Conservation (phyloP, 257 asterid species). For the Solanum microdontum region DNA sequence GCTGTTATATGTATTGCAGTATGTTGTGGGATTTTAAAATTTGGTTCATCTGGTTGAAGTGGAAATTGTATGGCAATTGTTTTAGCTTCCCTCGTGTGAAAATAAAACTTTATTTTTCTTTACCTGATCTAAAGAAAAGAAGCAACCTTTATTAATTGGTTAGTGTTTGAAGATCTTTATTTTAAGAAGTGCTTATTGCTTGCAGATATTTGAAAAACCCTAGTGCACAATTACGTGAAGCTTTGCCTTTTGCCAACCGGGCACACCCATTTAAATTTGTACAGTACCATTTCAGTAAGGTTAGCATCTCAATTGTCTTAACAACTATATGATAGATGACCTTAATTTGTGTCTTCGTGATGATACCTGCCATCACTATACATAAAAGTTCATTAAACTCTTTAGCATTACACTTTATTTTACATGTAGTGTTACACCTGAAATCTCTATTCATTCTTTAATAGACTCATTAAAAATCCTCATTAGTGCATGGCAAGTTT, state of each 20-base stretch:
- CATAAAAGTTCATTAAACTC: background rate
- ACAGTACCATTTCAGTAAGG: background rate
- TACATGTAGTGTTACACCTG: background rate
- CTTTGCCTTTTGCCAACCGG: background rate
- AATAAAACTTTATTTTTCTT: background rate
- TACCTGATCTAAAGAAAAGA: background rate
- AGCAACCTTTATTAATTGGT: background rate
- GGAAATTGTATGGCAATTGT: background rate
- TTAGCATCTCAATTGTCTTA: background rate
- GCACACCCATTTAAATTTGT: background rate
- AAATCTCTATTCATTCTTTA: background rate
- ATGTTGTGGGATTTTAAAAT: background rate
- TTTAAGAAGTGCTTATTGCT: background rate
- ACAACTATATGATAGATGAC: background rate
- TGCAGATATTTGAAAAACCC: background rate
- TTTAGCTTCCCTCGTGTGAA: background rate
- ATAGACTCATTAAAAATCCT: background rate
- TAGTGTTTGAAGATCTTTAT: background rate
- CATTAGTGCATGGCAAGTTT: background rate
- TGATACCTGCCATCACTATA: background rate
- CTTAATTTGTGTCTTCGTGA: background rate
- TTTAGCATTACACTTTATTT: background rate
- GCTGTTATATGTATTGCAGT: background rate
- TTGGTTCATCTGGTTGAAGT: background rate
- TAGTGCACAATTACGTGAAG: background rate